These are phyloP conservation scores for Saccharomyces mikatae DNA, from an alignment of 805 yeast genomes.

Conservation along the genomic window DNA sequence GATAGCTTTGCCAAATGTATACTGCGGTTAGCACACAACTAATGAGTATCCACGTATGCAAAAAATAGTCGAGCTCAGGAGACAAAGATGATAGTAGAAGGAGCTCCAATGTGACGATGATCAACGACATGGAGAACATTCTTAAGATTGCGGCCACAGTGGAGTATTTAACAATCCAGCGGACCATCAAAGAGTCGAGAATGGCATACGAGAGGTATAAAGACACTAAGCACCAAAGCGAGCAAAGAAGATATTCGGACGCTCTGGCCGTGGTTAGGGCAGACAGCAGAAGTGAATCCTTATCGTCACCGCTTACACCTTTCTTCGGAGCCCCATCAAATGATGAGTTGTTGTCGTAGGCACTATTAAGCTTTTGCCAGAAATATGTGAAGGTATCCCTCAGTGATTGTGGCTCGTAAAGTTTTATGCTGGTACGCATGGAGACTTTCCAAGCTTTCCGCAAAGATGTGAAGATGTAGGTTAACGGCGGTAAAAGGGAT, in stretches of 20 bases:
- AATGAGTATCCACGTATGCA: conserved; percentile 89
- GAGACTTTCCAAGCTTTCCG: conserved; percentile 22
- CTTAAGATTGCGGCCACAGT: conserved; percentile 82
- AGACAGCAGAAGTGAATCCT: conserved; percentile 14
- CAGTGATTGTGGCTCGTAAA: conserved; percentile 20
- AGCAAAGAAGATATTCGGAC: conserved; percentile 73
- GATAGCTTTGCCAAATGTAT: conserved; percentile 79
- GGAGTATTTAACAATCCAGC: conserved; percentile 90
- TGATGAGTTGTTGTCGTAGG: conserved; percentile 10
- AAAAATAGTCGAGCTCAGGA: conserved; percentile 59
- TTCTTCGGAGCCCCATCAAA: conserved; percentile 6
- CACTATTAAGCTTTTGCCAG: conserved; percentile 20
- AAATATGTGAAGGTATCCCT: conserved; percentile 15
- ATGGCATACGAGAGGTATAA: conserved; percentile 78
- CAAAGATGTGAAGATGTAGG: conserved; percentile 43
- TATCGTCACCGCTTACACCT: conserved; percentile 2
- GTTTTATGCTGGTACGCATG: conserved; percentile 13
- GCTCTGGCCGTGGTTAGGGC: conserved; percentile 53
- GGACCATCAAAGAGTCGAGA: conserved; percentile 78
- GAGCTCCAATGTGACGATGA: conserved; percentile 63
- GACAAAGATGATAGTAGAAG: conserved; percentile 60
- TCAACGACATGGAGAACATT: conserved; percentile 72
- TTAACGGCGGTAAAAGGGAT: conserved; percentile 59
- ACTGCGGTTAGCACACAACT: conserved; percentile 74
- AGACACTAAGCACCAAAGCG: conserved; percentile 88